phyloP scores from a whole-genome alignment of 1,139 yeast genomes.

The Yamadazyma dendronema region DNA sequence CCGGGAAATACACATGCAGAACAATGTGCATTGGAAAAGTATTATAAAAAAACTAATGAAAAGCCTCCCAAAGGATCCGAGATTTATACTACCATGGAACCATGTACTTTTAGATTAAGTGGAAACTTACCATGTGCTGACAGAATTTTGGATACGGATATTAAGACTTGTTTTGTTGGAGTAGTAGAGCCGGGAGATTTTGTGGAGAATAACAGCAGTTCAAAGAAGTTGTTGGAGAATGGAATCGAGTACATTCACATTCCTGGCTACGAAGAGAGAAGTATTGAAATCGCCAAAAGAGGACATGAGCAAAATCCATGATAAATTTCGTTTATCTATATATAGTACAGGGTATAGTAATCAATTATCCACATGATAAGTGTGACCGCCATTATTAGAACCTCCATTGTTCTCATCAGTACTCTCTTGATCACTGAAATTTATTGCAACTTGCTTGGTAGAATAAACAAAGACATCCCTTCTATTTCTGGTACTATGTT shows the following conservation, averaged over 20 bases:
- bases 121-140: constrained; percentile 90
- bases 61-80: constrained; percentile 71
- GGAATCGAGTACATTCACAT: constrained; percentile 76
- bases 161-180: constrained; percentile 84
- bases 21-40: constrained; percentile 87
- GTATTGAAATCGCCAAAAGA: constrained; percentile 68
- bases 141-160: constrained; percentile 57
- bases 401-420: constrained; percentile 17
- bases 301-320: constrained; percentile 52
- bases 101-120: constrained; percentile 85
- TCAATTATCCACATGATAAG: background rate
- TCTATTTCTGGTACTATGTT: constrained; percentile 21
- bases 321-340: background rate
- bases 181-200: constrained; percentile 89
- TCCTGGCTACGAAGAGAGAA: constrained; percentile 79
- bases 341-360: background rate
- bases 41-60: constrained; percentile 38
- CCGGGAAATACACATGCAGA: constrained; percentile 98
- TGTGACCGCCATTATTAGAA: background rate
- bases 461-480: constrained; percentile 56
- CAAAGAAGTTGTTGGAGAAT: constrained; percentile 45
- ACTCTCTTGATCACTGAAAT: constrained; percentile 21
- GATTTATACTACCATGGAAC: constrained; percentile 96
- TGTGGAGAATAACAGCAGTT: constrained; percentile 73
- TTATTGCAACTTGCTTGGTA: constrained; percentile 52